Percentiles rank a stretch among this genome's conserved stretches.
phyloP scores from a whole-genome alignment of 2,329 filamentous ascomycete species.

The Monascus ruber region DNA sequence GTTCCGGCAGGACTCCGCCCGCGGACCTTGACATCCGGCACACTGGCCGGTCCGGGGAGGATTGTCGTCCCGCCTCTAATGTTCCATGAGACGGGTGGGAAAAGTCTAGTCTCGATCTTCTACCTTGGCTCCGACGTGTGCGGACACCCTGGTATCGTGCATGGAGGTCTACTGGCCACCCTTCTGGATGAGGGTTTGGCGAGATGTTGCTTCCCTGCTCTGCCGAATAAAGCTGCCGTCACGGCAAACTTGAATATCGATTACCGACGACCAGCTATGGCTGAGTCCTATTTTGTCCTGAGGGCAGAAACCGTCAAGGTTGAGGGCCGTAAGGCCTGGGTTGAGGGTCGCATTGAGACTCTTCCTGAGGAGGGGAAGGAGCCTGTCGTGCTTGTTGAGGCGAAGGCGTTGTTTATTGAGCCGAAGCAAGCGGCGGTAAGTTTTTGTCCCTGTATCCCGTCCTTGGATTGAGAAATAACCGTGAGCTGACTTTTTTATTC shows the following conservation, averaged over 20 bases:
- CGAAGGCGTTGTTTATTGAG: slow-evolving; percentile 77
- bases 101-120: slow-evolving; percentile 58
- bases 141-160: slow-evolving; percentile 81
- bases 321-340: slow-evolving; percentile 90
- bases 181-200: slow-evolving; percentile 84
- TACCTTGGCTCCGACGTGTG: slow-evolving; percentile 73
- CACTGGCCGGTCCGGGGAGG: slow-evolving; percentile 61
- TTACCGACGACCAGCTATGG: slow-evolving; percentile 70
- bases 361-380: slow-evolving; percentile 53
- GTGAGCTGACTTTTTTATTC: slow-evolving; percentile 3
- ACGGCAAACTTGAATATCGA: slow-evolving; percentile 76
- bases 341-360: slow-evolving; percentile 75
- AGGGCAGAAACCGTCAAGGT: slow-evolving; percentile 70
- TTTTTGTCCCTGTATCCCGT: slow-evolving; percentile 9
- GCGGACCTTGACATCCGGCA: slow-evolving; percentile 73
- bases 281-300: slow-evolving; percentile 65
- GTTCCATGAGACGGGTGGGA: slow-evolving; percentile 61
- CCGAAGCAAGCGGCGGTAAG: slow-evolving; percentile 69
- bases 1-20: slow-evolving; percentile 59
- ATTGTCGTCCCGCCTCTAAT: slow-evolving; percentile 71
- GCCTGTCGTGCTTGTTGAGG: slow-evolving; percentile 63
- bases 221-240: slow-evolving; percentile 70
- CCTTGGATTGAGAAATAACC: neutral
- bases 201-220: slow-evolving; percentile 73
- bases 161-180: slow-evolving; percentile 85